Percentiles rank a stretch among this genome's conserved stretches.
phyloP scores from a whole-genome alignment of 2,329 filamentous ascomycete species.

The Zymoseptoria ardabiliae region DNA sequence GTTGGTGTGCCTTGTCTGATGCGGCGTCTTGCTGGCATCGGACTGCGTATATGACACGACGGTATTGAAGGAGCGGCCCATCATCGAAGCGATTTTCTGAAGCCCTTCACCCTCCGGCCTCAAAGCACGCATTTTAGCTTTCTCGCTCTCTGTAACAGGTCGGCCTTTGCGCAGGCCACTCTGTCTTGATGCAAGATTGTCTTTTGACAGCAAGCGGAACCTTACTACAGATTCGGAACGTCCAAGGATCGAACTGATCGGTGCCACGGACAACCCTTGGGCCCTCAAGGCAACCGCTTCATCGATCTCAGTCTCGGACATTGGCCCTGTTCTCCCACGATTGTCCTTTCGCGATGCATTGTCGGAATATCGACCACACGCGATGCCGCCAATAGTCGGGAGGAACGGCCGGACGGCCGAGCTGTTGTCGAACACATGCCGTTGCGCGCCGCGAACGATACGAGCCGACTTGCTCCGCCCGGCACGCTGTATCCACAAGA shows the following conservation, averaged over 20 bases:
- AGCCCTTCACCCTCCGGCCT: background rate
- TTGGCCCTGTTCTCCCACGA: background rate
- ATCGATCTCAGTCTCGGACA: background rate
- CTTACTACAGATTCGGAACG: background rate
- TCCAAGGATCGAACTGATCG: background rate
- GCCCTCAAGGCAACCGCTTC: background rate
- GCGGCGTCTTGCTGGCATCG: no score
- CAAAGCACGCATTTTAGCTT: background rate
- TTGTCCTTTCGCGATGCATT: background rate
- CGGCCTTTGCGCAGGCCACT: background rate
- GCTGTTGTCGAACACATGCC: background rate
- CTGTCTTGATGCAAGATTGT: background rate
- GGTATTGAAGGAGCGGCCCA: background rate
- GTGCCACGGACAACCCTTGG: background rate
- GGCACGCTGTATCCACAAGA: background rate
- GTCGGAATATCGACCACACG: background rate
- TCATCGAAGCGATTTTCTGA: background rate
- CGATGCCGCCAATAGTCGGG: background rate
- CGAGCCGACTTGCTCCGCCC: background rate
- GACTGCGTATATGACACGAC: no score
- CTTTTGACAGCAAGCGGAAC: background rate
- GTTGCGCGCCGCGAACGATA: background rate
- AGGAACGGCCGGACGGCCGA: background rate
- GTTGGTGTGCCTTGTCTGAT: no score
- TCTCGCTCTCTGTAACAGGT: background rate